These are phyloP conservation scores for Theobroma grandiflorum DNA, from an alignment of 441 rosid species.

Conservation along the genomic window DNA sequence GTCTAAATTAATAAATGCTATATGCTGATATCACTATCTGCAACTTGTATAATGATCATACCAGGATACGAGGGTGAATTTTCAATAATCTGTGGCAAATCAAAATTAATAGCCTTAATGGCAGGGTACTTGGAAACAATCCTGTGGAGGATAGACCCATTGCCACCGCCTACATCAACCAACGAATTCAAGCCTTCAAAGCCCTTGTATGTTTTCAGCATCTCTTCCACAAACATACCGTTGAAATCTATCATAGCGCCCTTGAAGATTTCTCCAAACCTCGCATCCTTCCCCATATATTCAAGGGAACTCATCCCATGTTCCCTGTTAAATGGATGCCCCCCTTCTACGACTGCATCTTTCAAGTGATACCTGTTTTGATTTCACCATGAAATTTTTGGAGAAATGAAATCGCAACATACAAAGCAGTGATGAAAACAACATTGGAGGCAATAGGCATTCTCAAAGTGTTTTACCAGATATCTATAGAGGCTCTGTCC, in stretches of 20 bases:
- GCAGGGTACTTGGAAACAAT: conserved; percentile 51
- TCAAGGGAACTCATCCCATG: conserved; percentile 35
- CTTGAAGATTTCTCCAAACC: conserved; percentile 42
- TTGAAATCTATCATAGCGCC: conserved; percentile 42
- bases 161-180: conserved; percentile 63
- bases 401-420: not conserved
- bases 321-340: conserved; percentile 49
- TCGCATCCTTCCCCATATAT: conserved; percentile 34
- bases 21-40: not conserved
- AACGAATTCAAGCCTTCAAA: conserved; percentile 45
- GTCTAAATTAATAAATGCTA: not conserved
- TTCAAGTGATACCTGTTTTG: conserved; percentile 48
- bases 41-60: conserved; percentile 17
- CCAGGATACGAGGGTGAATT: conserved; percentile 43
- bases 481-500: conserved; percentile 41
- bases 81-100: conserved; percentile 45
- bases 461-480: conserved; percentile 29
- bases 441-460: not conserved
- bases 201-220: conserved; percentile 49
- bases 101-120: conserved; percentile 58
- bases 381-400: conserved; percentile 6
- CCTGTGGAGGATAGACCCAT: conserved; percentile 52
- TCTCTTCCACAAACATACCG: conserved; percentile 38
- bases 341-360: conserved; percentile 52
- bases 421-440: not conserved